phyloP scores from a whole-genome alignment of 2,329 filamentous ascomycete genomes.

The Arthrinium phaeospermum region DNA sequence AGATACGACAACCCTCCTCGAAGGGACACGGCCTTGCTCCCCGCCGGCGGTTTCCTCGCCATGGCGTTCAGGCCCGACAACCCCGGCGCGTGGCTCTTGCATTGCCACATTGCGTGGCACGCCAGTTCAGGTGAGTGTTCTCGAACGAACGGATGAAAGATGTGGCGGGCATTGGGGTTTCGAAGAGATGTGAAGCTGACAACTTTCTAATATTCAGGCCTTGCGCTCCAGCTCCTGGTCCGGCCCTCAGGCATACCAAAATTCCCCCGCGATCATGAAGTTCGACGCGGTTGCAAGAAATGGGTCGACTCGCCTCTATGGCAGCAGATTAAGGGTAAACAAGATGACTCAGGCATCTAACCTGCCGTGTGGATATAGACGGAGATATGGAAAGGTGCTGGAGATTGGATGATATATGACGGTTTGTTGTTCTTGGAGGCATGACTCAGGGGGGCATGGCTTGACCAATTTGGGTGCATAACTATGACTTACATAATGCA shows the following conservation, averaged over 20 bases:
- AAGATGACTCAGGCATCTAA: constrained; percentile 28
- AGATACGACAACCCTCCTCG: constrained; percentile 49
- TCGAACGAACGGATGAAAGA: not conserved
- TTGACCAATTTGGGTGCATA: not conserved
- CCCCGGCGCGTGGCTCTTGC: constrained; percentile 52
- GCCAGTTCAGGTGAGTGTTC: constrained; percentile 30
- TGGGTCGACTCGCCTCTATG: constrained; percentile 22
- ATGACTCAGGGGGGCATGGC: not conserved
- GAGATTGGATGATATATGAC: not conserved
- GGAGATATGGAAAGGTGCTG: not conserved
- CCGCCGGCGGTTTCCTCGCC: constrained; percentile 48
- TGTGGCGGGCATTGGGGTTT: not conserved
- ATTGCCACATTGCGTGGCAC: constrained; percentile 57
- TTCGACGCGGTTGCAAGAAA: constrained; percentile 22
- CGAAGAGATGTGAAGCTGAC: constrained; percentile 26
- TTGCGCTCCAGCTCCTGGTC: constrained; percentile 35
- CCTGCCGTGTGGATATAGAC: not conserved
- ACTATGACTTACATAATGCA: not conserved
- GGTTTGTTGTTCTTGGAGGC: not conserved
- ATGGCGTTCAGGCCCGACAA: constrained; percentile 55
- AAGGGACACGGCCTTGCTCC: constrained; percentile 51
- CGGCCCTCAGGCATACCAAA: constrained; percentile 23
- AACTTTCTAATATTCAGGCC: constrained; percentile 28
- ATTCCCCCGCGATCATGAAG: constrained; percentile 22
- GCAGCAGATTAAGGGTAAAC: constrained; percentile 1